phyloP scores from a whole-genome alignment of 164 flowering plant genomes.

The Piper longum region DNA sequence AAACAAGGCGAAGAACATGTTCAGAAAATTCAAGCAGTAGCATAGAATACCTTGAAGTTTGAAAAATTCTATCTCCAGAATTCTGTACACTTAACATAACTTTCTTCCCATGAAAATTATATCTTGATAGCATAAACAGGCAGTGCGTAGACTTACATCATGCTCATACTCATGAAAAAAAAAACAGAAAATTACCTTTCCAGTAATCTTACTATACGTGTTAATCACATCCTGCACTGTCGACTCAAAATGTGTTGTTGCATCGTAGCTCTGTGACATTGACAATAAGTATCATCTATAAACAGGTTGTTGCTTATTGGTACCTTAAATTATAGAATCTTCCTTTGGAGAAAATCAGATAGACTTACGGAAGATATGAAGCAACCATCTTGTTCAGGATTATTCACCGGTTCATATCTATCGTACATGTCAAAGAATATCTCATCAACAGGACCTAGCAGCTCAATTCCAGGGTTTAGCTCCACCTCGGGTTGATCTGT shows the following conservation, averaged over 20 bases:
- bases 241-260: conserved; percentile 73
- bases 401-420: conserved; percentile 64
- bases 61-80: too few relatives aligned
- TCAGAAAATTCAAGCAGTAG: neutral
- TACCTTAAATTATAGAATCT: too few relatives aligned
- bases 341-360: neutral
- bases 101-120: too few relatives aligned
- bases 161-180: too few relatives aligned
- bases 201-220: conserved; percentile 72
- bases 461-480: conserved; percentile 77
- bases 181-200: conserved; percentile 43
- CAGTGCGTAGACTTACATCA: neutral
- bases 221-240: conserved; percentile 63
- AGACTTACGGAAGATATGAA: conserved; percentile 71
- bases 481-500: conserved; percentile 78
- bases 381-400: conserved; percentile 46
- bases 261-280: conserved; percentile 67
- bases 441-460: conserved; percentile 86
- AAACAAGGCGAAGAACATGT: neutral
- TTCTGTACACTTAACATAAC: too few relatives aligned
- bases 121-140: too few relatives aligned
- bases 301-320: neutral
- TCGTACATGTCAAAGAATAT: conserved; percentile 76
- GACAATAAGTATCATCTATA: neutral
- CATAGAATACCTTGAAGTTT: neutral